Conservation (phyloP, 2,329 filamentous ascomycete genomes). For the Grosmannia clavigera region DNA sequence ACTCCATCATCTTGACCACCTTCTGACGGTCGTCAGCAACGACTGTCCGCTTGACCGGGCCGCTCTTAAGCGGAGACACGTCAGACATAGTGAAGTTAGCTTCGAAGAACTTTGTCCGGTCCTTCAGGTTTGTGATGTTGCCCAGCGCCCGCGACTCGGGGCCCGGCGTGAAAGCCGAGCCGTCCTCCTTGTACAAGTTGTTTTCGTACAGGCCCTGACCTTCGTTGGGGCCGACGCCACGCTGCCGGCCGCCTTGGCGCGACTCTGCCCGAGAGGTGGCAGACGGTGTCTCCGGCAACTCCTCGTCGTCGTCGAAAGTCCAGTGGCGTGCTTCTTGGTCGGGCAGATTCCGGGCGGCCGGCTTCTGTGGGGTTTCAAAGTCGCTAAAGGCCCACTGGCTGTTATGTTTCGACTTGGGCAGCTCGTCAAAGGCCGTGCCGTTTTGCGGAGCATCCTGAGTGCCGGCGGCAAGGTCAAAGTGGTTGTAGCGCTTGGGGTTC, state of each 20-base stretch:
- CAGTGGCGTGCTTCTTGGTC: conserved; percentile 66
- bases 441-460: conserved; percentile 33
- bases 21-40: conserved; percentile 51
- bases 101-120: conserved; percentile 65
- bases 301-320: conserved; percentile 50
- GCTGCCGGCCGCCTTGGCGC: conserved; percentile 25
- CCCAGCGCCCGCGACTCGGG: conserved; percentile 37
- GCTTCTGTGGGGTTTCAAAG: conserved; percentile 72
- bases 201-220: conserved; percentile 66
- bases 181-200: conserved; percentile 53
- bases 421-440: conserved; percentile 27
- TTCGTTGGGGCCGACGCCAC: conserved; percentile 50
- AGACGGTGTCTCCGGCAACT: conserved; percentile 44
- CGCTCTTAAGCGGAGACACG: conserved; percentile 30
- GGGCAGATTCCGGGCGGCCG: conserved; percentile 46
- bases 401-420: conserved; percentile 48
- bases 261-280: conserved; percentile 18
- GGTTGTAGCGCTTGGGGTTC: conserved; percentile 68
- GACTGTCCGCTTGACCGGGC: conserved; percentile 21
- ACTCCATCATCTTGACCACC: conserved; percentile 60
- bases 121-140: conserved; percentile 60
- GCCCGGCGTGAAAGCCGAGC: conserved; percentile 22
- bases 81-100: conserved; percentile 69
- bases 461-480: conserved; percentile 71
- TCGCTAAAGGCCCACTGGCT: conserved; percentile 83